Evolutionary conservation across 116 monocot genomes (phyloP), one percentile per base, ranked within the genome.

Genomic region (Papilionanthe hybrid): DNA sequence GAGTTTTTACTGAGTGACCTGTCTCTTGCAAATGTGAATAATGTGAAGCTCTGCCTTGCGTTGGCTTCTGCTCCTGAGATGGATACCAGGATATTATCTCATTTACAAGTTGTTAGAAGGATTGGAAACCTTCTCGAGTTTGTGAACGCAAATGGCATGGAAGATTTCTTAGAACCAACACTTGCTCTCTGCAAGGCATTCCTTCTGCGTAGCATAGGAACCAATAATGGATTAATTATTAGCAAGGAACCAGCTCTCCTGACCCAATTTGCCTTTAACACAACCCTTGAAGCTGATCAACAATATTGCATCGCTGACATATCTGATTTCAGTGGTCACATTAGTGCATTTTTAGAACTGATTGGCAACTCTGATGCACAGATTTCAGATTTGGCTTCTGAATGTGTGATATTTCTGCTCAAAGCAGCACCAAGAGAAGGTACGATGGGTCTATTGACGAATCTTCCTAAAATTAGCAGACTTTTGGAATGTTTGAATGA

Each of bases 61-160:
- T 71, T 98, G 32, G 86, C 85, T 71, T 98, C 98, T 81, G 90
- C 94, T 53, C 90, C 92, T 60, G 98, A 98, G 82, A 87, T 98
- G 93, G 94, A 98, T 9, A 71, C 85, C 23, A 86, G 78, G 76
- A 82, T 91, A 41, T 75, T 98, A 19, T 93, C 93, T 75, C 85
- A 92, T 32, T 74, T 98, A 55, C 84, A 77, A 78, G 94, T 94
- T 28, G 93, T 94, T 44, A 89, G 87, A 79, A 94, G 85, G 85
- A 90, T 98, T 27, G 98, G 94, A 60, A 98, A 91, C 82, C 86
- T 98, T 75, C 90, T 98, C 43, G 98, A 98, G 83, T 94, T 93
- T 89, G 91, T 94, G 75, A 86, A 81, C 55, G 82, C 93, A 45
- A 93, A 98, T 19, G 91, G 85, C 73, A 94, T 98, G 98, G 95